Evolutionary conservation across 2,329 filamentous ascomycete genomes (phyloP).

Genomic region (Ascomycota sp.): DNA sequence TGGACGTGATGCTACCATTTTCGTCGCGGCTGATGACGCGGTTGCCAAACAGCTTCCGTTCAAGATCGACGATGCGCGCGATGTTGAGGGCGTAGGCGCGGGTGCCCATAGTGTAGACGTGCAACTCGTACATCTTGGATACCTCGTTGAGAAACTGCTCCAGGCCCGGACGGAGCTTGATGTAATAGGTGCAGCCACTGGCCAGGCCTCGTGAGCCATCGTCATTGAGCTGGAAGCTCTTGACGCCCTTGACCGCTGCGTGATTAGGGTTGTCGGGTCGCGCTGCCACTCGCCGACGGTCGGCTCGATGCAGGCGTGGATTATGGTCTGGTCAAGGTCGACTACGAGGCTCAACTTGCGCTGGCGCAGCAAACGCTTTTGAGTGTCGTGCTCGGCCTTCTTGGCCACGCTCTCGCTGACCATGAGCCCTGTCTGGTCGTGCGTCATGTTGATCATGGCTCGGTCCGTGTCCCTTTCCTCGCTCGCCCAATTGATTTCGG

Average conservation of each 20-base stretch:
- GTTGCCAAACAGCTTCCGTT: constrained; percentile 76
- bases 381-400: constrained; percentile 67
- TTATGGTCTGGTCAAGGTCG: constrained; percentile 94
- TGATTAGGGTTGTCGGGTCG: constrained; percentile 82
- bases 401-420: constrained; percentile 69
- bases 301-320: constrained; percentile 91
- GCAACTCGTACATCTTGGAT: constrained; percentile 71
- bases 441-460: constrained; percentile 84
- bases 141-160: constrained; percentile 61
- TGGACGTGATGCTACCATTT: constrained; percentile 79
- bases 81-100: constrained; percentile 88
- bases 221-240: constrained; percentile 72
- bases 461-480: constrained; percentile 61
- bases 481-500: constrained; percentile 66
- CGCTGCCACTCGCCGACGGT: constrained; percentile 91
- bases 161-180: constrained; percentile 84
- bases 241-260: constrained; percentile 72
- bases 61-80: constrained; percentile 79
- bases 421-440: constrained; percentile 72
- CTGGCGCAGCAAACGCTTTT: constrained; percentile 58
- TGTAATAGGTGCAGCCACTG: constrained; percentile 84
- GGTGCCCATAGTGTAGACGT: constrained; percentile 98
- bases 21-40: constrained; percentile 92
- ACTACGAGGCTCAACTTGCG: constrained; percentile 86
- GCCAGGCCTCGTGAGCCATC: constrained; percentile 52